phyloP scores from a whole-genome alignment of 2,329 filamentous ascomycete genomes.

The Colletotrichum australisinense region DNA sequence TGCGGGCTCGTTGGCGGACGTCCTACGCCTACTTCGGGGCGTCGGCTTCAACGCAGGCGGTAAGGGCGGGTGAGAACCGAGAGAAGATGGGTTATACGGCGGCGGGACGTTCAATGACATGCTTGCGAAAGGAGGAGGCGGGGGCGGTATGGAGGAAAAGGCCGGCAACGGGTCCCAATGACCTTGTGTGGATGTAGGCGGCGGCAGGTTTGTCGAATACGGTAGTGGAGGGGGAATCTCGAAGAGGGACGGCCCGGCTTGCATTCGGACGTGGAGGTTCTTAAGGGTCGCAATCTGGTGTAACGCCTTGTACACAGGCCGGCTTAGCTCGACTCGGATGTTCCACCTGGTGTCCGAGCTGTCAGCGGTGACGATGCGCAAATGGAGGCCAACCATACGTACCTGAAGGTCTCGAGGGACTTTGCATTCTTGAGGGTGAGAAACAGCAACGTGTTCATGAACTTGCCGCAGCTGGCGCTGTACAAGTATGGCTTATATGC shows the following conservation, averaged over 20 bases:
- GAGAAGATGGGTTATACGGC: constrained; percentile 37
- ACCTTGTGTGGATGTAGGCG: constrained; percentile 34
- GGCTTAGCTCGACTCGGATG: constrained; percentile 71
- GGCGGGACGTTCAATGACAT: constrained; percentile 25
- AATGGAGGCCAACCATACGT: constrained; percentile 39
- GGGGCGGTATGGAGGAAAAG: constrained; percentile 39
- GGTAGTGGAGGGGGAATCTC: constrained; percentile 60
- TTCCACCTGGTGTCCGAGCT: constrained; percentile 63
- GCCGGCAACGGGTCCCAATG: constrained; percentile 33
- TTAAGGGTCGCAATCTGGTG: constrained; percentile 64
- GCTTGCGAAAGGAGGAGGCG: constrained; percentile 19
- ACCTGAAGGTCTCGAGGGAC: constrained; percentile 68
- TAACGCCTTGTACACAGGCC: constrained; percentile 66
- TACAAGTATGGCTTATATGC: constrained; percentile 67
- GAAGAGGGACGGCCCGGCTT: constrained; percentile 67
- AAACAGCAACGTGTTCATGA: constrained; percentile 70
- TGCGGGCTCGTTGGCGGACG: constrained; percentile 53
- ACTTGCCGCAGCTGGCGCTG: constrained; percentile 69
- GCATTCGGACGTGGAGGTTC: constrained; percentile 68
- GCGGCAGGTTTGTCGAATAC: constrained; percentile 39
- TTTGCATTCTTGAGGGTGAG: constrained; percentile 66
- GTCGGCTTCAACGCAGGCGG: constrained; percentile 49
- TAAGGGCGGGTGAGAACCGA: constrained; percentile 42
- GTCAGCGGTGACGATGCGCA: not conserved
- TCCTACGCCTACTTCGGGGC: constrained; percentile 51